Evolutionary conservation across 1,139 yeast genomes (phyloP).

Genomic region (Blastobotrys buckinghamii): DNA sequence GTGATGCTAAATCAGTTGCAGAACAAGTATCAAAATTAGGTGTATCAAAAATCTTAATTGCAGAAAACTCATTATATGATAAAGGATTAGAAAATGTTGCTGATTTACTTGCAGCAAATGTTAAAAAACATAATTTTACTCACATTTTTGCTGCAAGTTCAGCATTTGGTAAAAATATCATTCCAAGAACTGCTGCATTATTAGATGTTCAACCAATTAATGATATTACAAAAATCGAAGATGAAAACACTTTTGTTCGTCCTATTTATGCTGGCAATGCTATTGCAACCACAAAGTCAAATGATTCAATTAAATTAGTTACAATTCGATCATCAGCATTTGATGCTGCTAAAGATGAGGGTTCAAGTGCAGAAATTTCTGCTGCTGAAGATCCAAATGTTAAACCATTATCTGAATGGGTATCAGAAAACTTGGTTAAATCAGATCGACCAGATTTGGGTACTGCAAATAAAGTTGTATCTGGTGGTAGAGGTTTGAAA

Average conservation of each 20-base stretch:
- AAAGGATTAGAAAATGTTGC: constrained; percentile 35
- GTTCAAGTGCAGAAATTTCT: constrained; percentile 45
- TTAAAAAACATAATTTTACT: constrained; percentile 42
- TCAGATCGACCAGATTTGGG: constrained; percentile 90
- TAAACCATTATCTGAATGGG: constrained; percentile 43
- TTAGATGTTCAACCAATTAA: constrained; percentile 84
- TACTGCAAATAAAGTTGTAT: constrained; percentile 70
- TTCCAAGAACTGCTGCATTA: constrained; percentile 84
- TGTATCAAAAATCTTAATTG: constrained; percentile 36
- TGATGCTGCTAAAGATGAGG: constrained; percentile 44
- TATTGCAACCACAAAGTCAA: constrained; percentile 69
- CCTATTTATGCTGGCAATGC: constrained; percentile 98
- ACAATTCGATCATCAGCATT: constrained; percentile 87
- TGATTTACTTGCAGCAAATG: constrained; percentile 37
- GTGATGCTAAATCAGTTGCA: constrained; percentile 33
- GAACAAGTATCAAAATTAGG: constrained; percentile 34
- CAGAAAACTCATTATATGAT: constrained; percentile 35
- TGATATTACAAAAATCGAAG: constrained; percentile 65
- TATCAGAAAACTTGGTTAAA: constrained; percentile 63
- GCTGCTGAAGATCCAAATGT: constrained; percentile 39
- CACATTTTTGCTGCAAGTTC: constrained; percentile 81
- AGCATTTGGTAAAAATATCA: constrained; percentile 76
- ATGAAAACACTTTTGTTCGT: constrained; percentile 70
- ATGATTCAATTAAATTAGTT: constrained; percentile 58
- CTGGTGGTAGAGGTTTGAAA: constrained; percentile 95